These are phyloP conservation scores for Sugiyamaella sp. DNA, from an alignment of 1,139 yeast species.

Conservation along the genomic window DNA sequence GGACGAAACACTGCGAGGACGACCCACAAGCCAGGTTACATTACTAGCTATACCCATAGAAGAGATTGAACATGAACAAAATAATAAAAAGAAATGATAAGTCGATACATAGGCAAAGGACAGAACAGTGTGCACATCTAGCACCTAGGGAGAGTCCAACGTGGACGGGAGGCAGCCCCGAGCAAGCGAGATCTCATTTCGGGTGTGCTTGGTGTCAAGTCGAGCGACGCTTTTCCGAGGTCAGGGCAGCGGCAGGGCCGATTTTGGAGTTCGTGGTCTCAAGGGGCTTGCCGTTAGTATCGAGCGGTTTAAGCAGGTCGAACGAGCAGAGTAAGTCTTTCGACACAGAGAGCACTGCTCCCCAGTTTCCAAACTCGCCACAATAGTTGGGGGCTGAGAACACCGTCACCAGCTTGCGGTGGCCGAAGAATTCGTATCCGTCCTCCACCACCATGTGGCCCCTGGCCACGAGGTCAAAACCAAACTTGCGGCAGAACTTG, in stretches of 20 bases:
- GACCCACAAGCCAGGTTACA: slow-evolving; percentile 5
- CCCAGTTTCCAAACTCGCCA: slow-evolving; percentile 90
- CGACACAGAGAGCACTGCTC: slow-evolving; percentile 87
- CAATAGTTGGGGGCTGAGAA: slow-evolving; percentile 91
- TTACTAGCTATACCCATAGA: slow-evolving; percentile 11
- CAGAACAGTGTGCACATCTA: not conserved
- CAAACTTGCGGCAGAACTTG: slow-evolving; percentile 66
- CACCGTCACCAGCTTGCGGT: slow-evolving; percentile 75
- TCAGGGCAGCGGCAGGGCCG: not conserved
- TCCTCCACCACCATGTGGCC: slow-evolving; percentile 96
- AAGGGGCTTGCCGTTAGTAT: slow-evolving; percentile 18
- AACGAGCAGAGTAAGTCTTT: slow-evolving; percentile 76
- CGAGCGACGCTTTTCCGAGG: slow-evolving; percentile 12
- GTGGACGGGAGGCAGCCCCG: too few species aligned
- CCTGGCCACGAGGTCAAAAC: slow-evolving; percentile 77
- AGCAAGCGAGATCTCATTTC: too few species aligned
- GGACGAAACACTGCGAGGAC: too few species aligned
- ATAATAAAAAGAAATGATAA: slow-evolving; percentile 2
- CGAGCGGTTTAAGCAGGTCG: slow-evolving; percentile 70
- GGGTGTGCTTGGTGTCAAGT: too few species aligned
- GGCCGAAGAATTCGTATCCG: slow-evolving; percentile 85
- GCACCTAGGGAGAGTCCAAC: not conserved
- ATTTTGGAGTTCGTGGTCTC: not conserved
- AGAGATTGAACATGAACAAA: not conserved
- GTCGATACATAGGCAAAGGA: not conserved